Conservation (phyloP, 75 land plant genomes). For the Isoetes taiwanensis region DNA sequence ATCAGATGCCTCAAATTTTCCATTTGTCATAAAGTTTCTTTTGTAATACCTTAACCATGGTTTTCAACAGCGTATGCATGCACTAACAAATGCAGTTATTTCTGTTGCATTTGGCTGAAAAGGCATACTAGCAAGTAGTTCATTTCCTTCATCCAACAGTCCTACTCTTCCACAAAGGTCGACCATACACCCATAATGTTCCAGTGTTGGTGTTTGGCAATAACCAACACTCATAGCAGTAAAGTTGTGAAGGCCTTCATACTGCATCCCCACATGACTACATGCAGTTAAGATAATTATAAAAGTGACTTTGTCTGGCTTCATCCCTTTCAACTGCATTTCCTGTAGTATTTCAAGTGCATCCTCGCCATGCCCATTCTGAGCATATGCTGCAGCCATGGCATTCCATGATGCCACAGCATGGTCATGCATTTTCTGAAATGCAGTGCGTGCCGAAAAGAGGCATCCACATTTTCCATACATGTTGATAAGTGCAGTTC, state of each 20-base stretch:
- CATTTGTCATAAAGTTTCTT: no score
- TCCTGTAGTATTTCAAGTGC: constrained; percentile 9
- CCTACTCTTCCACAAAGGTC: constrained; percentile 5
- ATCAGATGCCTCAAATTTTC: no score
- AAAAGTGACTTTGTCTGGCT: constrained; percentile 20
- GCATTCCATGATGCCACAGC: constrained; percentile 13
- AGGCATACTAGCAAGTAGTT: constrained; percentile 1
- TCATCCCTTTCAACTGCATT: constrained; percentile 10
- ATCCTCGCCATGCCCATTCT: constrained; percentile 4
- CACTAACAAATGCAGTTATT: no score
- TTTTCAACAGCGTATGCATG: no score
- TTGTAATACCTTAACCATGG: no score
- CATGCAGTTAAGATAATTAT: constrained; percentile 19
- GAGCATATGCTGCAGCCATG: constrained; percentile 15
- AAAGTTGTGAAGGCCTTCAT: constrained; percentile 10
- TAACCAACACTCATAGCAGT: constrained; percentile 1
- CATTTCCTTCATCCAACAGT: constrained; percentile 2
- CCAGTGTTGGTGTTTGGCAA: neutral
- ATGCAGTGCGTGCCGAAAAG: constrained; percentile 4
- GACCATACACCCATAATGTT: constrained; percentile 1
- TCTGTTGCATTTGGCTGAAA: neutral
- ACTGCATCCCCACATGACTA: constrained; percentile 9
- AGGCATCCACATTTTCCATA: constrained; percentile 17
- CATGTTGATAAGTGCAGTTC: constrained; percentile 13
- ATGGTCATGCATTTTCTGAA: constrained; percentile 7